phyloP scores from a whole-genome alignment of 2,329 filamentous ascomycete species.

The Geoglossum cookeanum region DNA sequence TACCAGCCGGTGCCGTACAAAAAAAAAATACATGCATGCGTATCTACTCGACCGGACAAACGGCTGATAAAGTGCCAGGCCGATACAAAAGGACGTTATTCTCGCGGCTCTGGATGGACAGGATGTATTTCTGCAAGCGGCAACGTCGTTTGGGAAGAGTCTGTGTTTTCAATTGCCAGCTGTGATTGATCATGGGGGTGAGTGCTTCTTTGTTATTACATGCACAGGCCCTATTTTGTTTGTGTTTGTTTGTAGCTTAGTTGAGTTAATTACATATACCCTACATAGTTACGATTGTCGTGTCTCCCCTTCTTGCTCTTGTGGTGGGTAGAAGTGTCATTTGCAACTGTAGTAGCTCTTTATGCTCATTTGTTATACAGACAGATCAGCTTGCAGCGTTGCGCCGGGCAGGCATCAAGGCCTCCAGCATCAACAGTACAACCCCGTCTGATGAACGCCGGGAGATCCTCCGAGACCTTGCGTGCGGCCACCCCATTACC shows the following conservation, averaged over 20 bases:
- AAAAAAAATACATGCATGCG: not conserved
- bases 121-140: conserved; percentile 87
- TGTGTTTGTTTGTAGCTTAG: not conserved
- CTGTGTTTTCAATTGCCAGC: conserved; percentile 85
- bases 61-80: conserved; percentile 29
- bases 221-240: not conserved
- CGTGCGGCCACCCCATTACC: conserved; percentile 68
- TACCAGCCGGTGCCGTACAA: not conserved
- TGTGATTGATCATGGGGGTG: conserved; percentile 70
- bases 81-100: conserved; percentile 76
- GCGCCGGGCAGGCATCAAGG: conserved; percentile 52
- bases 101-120: conserved; percentile 58
- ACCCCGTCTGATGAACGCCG: conserved; percentile 46
- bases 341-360: not conserved
- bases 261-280: not conserved
- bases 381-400: conserved; percentile 84
- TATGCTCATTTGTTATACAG: conserved; percentile 23
- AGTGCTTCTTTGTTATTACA: conserved; percentile 18
- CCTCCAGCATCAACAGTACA: conserved; percentile 73
- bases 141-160: conserved; percentile 81
- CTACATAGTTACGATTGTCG: conserved; percentile 58
- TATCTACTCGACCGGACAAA: not conserved
- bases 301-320: conserved; percentile 72
- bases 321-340: conserved; percentile 41
- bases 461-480: conserved; percentile 59